A percentile compares a stretch with the other conserved stretches of the same genome.
These are phyloP conservation scores for Ballota nigra DNA, from an alignment of 257 asterid species.

Conservation along the genomic window DNA sequence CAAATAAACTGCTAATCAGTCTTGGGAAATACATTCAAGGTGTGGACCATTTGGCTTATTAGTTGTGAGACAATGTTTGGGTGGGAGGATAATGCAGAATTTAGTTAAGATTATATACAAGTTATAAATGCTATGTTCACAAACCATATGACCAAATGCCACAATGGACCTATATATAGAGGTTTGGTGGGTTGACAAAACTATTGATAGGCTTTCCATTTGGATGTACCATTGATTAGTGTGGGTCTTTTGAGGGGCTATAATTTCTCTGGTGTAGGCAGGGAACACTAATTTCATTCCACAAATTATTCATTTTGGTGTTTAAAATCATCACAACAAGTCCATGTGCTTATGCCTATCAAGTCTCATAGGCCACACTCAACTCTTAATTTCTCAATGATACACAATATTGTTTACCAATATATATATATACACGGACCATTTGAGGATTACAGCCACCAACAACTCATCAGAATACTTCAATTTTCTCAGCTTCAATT, in stretches of 20 bases:
- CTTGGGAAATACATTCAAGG: neutral
- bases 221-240: too few relatives aligned
- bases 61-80: neutral
- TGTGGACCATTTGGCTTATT: neutral
- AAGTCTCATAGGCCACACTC: too few relatives aligned
- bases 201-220: neutral
- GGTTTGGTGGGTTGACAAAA: neutral
- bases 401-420: neutral
- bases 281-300: neutral
- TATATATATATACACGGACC: too few relatives aligned
- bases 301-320: neutral
- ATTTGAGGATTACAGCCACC: too few relatives aligned
- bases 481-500: too few relatives aligned
- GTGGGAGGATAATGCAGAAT: neutral
- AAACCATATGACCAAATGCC: neutral
- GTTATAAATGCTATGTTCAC: neutral
- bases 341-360: too few relatives aligned
- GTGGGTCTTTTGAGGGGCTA: neutral
- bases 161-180: neutral
- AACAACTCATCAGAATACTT: neutral
- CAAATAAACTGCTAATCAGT: too few relatives aligned
- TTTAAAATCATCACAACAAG: neutral
- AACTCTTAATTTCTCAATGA: too few relatives aligned
- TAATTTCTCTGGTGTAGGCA: neutral
- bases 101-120: neutral